Evolutionary conservation across 768 basidiomycete genomes (phyloP).

Genomic region (Sarcomyxa edulis): DNA sequence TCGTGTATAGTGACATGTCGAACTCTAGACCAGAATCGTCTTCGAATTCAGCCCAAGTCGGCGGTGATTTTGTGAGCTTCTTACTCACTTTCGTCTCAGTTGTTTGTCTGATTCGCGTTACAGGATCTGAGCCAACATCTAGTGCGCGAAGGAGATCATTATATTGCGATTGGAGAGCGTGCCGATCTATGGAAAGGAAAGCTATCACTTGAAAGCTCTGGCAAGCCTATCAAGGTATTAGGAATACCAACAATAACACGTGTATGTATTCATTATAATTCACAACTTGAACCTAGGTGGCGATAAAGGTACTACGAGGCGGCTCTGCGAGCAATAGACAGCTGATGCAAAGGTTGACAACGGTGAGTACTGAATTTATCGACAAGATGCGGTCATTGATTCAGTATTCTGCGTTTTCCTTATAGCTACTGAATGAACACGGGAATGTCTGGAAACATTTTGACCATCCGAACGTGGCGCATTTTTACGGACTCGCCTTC

Average conservation of each 20-base stretch:
- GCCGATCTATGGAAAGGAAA: conserved; percentile 16
- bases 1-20: too few relatives aligned
- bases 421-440: not conserved
- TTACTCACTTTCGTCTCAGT: too few relatives aligned
- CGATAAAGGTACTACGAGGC: conserved; percentile 14
- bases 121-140: conserved; percentile 10
- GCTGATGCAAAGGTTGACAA: conserved; percentile 6
- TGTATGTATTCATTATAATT: not conserved
- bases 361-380: conserved; percentile 3
- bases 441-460: conserved; percentile 11
- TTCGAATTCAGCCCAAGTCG: too few relatives aligned
- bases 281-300: conserved; percentile 8
- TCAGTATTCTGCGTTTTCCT: not conserved
- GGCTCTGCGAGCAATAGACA: conserved; percentile 11
- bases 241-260: not conserved
- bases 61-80: too few relatives aligned
- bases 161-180: conserved; percentile 14
- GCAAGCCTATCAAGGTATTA: not conserved
- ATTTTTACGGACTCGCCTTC: conserved; percentile 14
- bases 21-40: too few relatives aligned
- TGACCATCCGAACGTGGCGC: conserved; percentile 15
- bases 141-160: conserved; percentile 6
- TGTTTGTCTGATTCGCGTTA: not conserved
- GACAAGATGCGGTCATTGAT: not conserved
- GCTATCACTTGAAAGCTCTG: not conserved